These are phyloP conservation scores for Metschnikowia santaceciliae DNA, from an alignment of 805 yeast species.

Conservation along the genomic window DNA sequence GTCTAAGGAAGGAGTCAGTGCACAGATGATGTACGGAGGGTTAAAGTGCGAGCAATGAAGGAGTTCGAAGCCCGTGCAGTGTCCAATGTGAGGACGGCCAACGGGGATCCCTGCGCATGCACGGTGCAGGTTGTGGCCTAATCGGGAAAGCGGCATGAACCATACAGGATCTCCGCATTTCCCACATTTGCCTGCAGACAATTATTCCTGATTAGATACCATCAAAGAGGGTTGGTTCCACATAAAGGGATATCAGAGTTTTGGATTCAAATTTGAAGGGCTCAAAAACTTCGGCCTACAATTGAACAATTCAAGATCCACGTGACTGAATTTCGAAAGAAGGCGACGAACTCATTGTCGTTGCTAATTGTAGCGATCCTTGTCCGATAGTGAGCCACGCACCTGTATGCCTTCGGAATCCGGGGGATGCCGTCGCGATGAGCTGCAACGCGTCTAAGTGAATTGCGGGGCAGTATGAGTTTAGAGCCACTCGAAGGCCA, in stretches of 20 bases:
- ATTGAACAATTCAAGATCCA: too few relatives aligned
- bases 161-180: constrained; percentile 1
- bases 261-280: too few relatives aligned
- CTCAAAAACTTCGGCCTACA: too few relatives aligned
- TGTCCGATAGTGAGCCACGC: neutral
- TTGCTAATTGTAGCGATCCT: too few relatives aligned
- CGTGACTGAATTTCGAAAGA: too few relatives aligned
- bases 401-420: neutral
- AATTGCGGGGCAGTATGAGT: neutral
- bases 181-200: neutral
- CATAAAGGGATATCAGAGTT: too few relatives aligned
- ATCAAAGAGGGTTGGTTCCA: too few relatives aligned
- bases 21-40: neutral
- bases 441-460: neutral
- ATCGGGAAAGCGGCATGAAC: neutral
- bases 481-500: neutral
- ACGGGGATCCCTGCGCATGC: neutral
- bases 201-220: too few relatives aligned
- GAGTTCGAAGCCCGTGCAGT: neutral
- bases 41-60: neutral
- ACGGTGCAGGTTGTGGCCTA: neutral
- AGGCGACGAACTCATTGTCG: too few relatives aligned
- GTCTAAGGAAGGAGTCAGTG: neutral
- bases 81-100: neutral
- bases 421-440: neutral